phyloP scores from a whole-genome alignment of 2,329 filamentous ascomycete species.

The Aureobasidium sp. region DNA sequence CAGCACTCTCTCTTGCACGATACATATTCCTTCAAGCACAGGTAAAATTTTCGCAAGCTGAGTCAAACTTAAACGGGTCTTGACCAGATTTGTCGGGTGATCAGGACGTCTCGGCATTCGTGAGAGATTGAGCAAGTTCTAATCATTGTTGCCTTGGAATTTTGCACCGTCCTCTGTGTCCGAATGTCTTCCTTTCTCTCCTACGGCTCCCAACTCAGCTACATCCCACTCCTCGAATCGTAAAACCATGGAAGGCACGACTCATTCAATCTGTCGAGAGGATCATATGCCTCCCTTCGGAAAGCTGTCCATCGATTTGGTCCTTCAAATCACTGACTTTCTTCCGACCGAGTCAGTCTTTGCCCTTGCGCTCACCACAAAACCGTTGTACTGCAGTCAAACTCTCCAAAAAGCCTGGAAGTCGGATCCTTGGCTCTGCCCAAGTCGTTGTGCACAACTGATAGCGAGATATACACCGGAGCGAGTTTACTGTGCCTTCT shows the following conservation, averaged over 20 bases:
- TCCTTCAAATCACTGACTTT: background rate
- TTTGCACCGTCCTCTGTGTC: background rate
- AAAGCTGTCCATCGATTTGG: background rate
- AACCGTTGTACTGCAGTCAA: background rate
- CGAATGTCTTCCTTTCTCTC: background rate
- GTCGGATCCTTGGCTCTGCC: background rate
- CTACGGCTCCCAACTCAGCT: background rate
- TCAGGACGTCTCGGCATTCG: too few relatives aligned
- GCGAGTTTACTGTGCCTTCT: background rate
- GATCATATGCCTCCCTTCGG: background rate
- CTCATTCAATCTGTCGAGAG: too few relatives aligned
- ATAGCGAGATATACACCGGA: background rate
- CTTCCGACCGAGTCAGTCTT: background rate
- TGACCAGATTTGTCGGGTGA: too few relatives aligned
- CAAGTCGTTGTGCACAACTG: background rate
- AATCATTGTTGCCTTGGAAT: background rate
- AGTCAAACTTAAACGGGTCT: too few relatives aligned
- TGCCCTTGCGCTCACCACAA: background rate
- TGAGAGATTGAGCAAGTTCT: too few relatives aligned
- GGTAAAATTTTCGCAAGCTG: too few relatives aligned
- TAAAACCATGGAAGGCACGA: background rate
- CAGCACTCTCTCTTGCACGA: too few relatives aligned
- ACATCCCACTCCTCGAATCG: background rate
- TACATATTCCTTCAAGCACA: too few relatives aligned
- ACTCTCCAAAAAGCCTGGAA: background rate